A percentile compares a stretch with the other conserved stretches of the same genome.
phyloP scores from a whole-genome alignment of 768 basidiomycete genomes.

The Xerocomus potaroensis region DNA sequence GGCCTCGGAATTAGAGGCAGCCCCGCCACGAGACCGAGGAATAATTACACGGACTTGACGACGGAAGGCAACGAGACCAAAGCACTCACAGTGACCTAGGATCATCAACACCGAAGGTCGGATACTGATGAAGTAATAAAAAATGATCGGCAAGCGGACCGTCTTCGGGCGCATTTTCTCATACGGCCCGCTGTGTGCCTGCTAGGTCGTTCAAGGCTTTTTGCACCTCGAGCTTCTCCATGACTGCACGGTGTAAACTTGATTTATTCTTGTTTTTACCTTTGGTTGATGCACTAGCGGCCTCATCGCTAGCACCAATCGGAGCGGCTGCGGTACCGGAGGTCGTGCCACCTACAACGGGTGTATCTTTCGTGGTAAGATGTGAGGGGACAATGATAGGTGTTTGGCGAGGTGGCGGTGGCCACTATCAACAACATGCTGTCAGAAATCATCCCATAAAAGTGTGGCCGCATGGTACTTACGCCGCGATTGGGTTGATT shows the following conservation, averaged over 20 bases:
- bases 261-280: constrained; percentile 45
- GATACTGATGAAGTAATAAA: not conserved
- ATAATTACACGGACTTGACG: not conserved
- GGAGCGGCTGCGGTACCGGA: constrained; percentile 3
- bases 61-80: not conserved
- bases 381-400: constrained; percentile 77
- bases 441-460: not conserved
- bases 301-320: constrained; percentile 13
- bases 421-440: constrained; percentile 58
- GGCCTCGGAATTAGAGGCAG: not conserved
- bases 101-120: not conserved
- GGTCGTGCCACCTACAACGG: constrained; percentile 12
- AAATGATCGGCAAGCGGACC: not conserved
- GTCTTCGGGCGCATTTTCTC: constrained; percentile 2
- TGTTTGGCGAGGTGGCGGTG: constrained; percentile 72
- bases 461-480: constrained; percentile 29
- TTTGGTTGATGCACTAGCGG: constrained; percentile 10
- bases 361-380: constrained; percentile 37
- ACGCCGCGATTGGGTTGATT: constrained; percentile 81
- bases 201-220: constrained; percentile 57
- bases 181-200: constrained; percentile 18
- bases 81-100: not conserved
- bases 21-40: not conserved
- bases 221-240: constrained; percentile 73
- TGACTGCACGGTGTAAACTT: constrained; percentile 67